Evolutionary conservation across 208 protist genomes (phyloP).

Genomic region (Balamuthia mandrillaris): DNA sequence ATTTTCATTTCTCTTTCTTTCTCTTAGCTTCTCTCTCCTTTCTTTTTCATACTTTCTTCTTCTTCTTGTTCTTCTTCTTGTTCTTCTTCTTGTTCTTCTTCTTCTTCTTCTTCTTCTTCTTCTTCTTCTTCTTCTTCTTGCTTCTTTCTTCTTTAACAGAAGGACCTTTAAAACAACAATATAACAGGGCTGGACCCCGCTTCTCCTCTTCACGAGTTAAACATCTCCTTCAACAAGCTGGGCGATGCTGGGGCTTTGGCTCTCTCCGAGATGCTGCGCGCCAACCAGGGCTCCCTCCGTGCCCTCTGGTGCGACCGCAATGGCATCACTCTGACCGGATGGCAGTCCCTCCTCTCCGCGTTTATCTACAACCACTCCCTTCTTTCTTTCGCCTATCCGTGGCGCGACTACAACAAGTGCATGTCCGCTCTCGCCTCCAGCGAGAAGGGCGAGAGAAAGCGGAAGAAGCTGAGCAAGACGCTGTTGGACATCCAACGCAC

Average conservation of each 20-base stretch:
- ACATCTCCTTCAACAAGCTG: neutral
- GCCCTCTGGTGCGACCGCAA: neutral
- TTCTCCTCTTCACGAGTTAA: neutral
- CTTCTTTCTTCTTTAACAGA: too few species aligned
- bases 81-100: too few species aligned
- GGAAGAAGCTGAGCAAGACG: neutral
- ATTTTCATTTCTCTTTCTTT: too few species aligned
- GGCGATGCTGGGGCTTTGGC: neutral
- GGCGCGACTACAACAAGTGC: neutral
- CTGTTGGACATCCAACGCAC: neutral
- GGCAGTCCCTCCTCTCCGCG: neutral
- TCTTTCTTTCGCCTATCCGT: neutral
- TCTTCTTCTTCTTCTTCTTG: too few species aligned
- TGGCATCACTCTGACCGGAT: neutral
- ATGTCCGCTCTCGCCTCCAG: neutral
- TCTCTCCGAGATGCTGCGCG: neutral
- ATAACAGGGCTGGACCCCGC: neutral
- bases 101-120: too few species aligned
- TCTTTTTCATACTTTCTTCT: too few species aligned
- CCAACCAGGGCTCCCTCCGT: neutral
- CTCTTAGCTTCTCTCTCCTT: too few species aligned
- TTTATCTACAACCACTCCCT: constrained; percentile 9
- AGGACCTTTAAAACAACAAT: too few species aligned
- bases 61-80: too few species aligned
- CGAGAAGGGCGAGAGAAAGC: neutral